phyloP scores from a whole-genome alignment of 768 basidiomycete genomes.

The Pulveroboletus ravenelii region DNA sequence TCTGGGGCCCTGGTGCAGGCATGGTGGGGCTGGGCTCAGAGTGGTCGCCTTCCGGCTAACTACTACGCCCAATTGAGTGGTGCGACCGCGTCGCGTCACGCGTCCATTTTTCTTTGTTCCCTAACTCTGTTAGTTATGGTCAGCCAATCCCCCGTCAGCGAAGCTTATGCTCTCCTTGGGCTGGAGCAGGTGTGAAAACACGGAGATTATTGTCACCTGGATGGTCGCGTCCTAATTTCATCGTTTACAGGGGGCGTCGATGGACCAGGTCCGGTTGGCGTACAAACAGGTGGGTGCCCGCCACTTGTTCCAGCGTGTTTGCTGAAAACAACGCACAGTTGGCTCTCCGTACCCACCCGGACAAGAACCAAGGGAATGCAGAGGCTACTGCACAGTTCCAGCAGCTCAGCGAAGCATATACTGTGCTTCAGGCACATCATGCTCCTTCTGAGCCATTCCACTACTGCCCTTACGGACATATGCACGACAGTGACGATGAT shows the following conservation, averaged over 20 bases:
- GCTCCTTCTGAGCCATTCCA: conserved; percentile 24
- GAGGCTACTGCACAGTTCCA: conserved; percentile 69
- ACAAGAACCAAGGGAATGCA: conserved; percentile 66
- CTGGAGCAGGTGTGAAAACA: conserved; percentile 44
- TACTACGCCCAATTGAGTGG: conserved; percentile 14
- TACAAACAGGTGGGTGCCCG: conserved; percentile 57
- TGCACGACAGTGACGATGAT: conserved; percentile 39
- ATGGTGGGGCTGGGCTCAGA: conserved; percentile 3
- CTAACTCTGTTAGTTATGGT: conserved; percentile 25
- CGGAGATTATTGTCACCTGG: not conserved
- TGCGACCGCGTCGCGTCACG: conserved; percentile 26
- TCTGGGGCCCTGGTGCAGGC: not conserved
- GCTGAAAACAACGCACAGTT: conserved; percentile 33
- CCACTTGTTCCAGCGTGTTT: not conserved
- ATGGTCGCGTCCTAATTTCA: conserved; percentile 8
- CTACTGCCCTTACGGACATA: conserved; percentile 9
- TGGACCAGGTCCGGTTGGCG: conserved; percentile 60
- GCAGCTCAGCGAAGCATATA: conserved; percentile 63
- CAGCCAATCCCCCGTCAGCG: conserved; percentile 31
- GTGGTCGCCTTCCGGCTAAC: not conserved
- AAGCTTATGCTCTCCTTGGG: conserved; percentile 44
- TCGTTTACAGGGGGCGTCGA: conserved; percentile 45
- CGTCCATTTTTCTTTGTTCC: conserved; percentile 1
- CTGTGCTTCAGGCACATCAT: conserved; percentile 52
- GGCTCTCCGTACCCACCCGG: conserved; percentile 68